A percentile compares a stretch with the other conserved stretches of the same genome.
Evolutionary conservation across 1,284 basidiomycete species (phyloP).

Genomic region (Rhodotorula sp.): DNA sequence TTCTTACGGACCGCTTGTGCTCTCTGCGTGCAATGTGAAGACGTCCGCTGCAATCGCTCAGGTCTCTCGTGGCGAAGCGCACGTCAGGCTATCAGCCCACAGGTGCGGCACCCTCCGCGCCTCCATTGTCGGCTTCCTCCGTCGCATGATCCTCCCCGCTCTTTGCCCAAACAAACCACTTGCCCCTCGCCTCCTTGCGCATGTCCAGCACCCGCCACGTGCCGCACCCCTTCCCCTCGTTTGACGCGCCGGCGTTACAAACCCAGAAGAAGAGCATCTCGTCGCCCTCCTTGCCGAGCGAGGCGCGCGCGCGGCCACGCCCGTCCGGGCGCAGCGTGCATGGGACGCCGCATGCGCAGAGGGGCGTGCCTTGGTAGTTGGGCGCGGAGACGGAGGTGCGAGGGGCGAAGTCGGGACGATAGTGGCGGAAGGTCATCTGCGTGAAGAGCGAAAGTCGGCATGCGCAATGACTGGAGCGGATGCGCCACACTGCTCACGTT

Average conservation of each 20-base stretch:
- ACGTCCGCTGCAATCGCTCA: too few relatives aligned
- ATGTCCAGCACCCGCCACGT: slow-evolving; percentile 75
- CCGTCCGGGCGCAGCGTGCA: slow-evolving; percentile 72
- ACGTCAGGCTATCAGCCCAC: too few relatives aligned
- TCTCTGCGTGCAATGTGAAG: too few relatives aligned
- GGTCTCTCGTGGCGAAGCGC: too few relatives aligned
- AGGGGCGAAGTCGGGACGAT: slow-evolving; percentile 78
- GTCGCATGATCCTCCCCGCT: background rate
- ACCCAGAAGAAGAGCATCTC: slow-evolving; percentile 77
- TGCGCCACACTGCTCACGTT: slow-evolving; percentile 32
- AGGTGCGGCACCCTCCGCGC: background rate
- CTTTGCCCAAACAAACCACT: slow-evolving; percentile 12
- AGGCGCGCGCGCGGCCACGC: slow-evolving; percentile 34
- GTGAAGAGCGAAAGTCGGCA: too few relatives aligned
- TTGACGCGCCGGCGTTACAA: slow-evolving; percentile 77
- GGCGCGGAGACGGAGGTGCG: slow-evolving; percentile 35
- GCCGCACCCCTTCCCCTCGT: slow-evolving; percentile 78
- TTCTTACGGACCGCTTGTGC: too few relatives aligned
- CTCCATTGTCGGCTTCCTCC: background rate
- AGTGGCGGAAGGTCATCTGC: slow-evolving; percentile 58
- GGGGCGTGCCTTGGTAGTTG: slow-evolving; percentile 51
- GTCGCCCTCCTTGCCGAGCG: slow-evolving; percentile 47
- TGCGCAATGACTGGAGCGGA: background rate
- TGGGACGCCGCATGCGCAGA: slow-evolving; percentile 77
- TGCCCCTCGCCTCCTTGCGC: slow-evolving; percentile 30